Percentiles rank a stretch among this genome's conserved stretches.
phyloP scores from a whole-genome alignment of 441 rosid genomes.

The Manihot esculenta region DNA sequence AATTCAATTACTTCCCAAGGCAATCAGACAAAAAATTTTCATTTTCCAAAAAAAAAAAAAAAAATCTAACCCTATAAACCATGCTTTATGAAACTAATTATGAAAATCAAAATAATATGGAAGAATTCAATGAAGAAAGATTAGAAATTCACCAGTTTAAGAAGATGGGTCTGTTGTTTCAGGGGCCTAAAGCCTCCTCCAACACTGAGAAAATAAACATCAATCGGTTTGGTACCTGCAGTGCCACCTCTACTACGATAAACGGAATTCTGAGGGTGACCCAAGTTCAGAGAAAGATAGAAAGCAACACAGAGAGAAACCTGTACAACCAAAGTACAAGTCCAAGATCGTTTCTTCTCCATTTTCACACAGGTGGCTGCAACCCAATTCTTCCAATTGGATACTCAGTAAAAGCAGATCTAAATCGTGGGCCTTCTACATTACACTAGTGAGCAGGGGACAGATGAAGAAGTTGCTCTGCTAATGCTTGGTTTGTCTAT shows the following conservation, averaged over 20 bases:
- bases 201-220: slow-evolving; percentile 62
- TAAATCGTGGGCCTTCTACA: background rate
- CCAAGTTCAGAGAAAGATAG: slow-evolving; percentile 58
- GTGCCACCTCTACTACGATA: slow-evolving; percentile 23
- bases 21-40: background rate
- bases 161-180: slow-evolving; percentile 50
- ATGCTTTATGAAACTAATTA: background rate
- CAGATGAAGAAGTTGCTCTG: too few species aligned
- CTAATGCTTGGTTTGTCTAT: too few species aligned
- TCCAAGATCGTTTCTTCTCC: slow-evolving; percentile 56
- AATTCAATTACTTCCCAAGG: background rate
- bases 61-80: background rate
- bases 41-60: background rate
- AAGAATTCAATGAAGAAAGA: slow-evolving; percentile 10
- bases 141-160: slow-evolving; percentile 52
- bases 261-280: slow-evolving; percentile 38
- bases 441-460: too few species aligned
- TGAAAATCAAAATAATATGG: background rate
- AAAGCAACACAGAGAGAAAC: slow-evolving; percentile 54
- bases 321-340: slow-evolving; percentile 54
- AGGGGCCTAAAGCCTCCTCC: slow-evolving; percentile 53
- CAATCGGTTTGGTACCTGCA: slow-evolving; percentile 27
- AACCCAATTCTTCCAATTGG: background rate
- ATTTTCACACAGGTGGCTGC: slow-evolving; percentile 16
- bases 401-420: background rate